Evolutionary conservation across 2,329 filamentous ascomycete genomes (phyloP).

Genomic region (Aspergillus caelatus): DNA sequence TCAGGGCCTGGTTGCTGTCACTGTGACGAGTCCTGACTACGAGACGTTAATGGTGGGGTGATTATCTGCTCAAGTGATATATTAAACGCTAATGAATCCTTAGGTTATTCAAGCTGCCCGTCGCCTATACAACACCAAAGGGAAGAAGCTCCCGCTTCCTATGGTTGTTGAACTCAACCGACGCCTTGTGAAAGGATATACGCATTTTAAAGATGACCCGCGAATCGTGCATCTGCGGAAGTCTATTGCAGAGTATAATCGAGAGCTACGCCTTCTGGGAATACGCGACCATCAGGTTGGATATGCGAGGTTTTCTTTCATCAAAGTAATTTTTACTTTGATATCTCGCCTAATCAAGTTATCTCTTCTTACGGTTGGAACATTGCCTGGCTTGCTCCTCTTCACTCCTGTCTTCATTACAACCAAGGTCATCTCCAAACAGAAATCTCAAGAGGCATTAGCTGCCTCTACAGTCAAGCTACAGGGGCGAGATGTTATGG

Average conservation of each 20-base stretch:
- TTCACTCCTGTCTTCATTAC: slow-evolving; percentile 88
- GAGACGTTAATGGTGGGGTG: slow-evolving; percentile 80
- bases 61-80: background rate
- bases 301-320: slow-evolving; percentile 80
- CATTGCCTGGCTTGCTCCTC: slow-evolving; percentile 81
- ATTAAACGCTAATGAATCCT: slow-evolving; percentile 31
- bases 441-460: slow-evolving; percentile 80
- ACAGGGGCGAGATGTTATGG: slow-evolving; percentile 84
- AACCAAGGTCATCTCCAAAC: slow-evolving; percentile 77
- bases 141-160: slow-evolving; percentile 88
- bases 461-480: slow-evolving; percentile 88
- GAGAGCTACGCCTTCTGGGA: slow-evolving; percentile 79
- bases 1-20: slow-evolving; percentile 81
- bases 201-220: slow-evolving; percentile 86
- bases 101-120: slow-evolving; percentile 88
- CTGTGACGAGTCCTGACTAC: slow-evolving; percentile 89
- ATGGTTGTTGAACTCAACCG: slow-evolving; percentile 94
- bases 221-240: slow-evolving; percentile 76
- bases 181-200: slow-evolving; percentile 86
- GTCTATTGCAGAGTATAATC: slow-evolving; percentile 82
- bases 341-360: slow-evolving; percentile 82
- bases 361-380: slow-evolving; percentile 72
- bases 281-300: slow-evolving; percentile 93
- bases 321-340: slow-evolving; percentile 74
- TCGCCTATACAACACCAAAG: slow-evolving; percentile 89